These are phyloP conservation scores for Physocladia obscura DNA, from an alignment of 192 early-diverging fungal genomes.

Conservation along the genomic window DNA sequence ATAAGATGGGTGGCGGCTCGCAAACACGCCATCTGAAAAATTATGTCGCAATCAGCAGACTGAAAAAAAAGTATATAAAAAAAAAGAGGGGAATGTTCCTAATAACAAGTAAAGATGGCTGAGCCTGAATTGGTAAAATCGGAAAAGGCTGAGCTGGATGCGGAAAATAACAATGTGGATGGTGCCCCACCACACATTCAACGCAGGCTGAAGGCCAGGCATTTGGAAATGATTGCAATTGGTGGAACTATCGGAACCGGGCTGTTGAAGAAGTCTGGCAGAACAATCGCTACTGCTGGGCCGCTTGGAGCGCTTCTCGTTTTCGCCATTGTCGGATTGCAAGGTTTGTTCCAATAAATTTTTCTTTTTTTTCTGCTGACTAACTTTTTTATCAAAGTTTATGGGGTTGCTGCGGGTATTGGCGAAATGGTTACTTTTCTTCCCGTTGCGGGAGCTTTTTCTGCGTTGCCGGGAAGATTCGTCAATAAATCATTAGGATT, in stretches of 20 bases:
- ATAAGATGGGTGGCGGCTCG: too few species aligned
- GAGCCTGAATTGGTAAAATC: too few species aligned
- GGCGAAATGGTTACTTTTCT: slow-evolving; percentile 81
- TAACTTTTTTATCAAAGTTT: slow-evolving; percentile 38
- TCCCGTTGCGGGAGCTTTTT: slow-evolving; percentile 62
- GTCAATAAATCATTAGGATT: slow-evolving; percentile 67
- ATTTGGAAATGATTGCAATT: slow-evolving; percentile 56
- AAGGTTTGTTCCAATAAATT: slow-evolving; percentile 67
- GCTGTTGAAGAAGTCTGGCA: slow-evolving; percentile 71
- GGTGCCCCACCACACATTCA: slow-evolving; percentile 4
- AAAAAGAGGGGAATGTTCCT: too few species aligned
- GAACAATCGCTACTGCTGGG: slow-evolving; percentile 6
- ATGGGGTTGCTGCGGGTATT: slow-evolving; percentile 60
- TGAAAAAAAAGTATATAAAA: too few species aligned
- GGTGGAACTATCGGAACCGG: slow-evolving; percentile 66
- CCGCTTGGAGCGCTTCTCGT: slow-evolving; percentile 34
- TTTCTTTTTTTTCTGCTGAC: slow-evolving; percentile 65
- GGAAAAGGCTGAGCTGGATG: too few species aligned
- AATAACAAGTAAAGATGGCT: too few species aligned
- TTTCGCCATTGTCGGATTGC: slow-evolving; percentile 55
- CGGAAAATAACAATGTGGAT: not conserved
- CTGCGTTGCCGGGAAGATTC: slow-evolving; percentile 52
- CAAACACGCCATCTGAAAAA: too few species aligned
- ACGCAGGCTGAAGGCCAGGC: slow-evolving; percentile 26
- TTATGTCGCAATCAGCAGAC: too few species aligned